Evolutionary conservation across 2,329 filamentous ascomycete genomes (phyloP), one percentile per base, ranked within the genome.

Genomic region (Myriosclerotinia curreyana): DNA sequence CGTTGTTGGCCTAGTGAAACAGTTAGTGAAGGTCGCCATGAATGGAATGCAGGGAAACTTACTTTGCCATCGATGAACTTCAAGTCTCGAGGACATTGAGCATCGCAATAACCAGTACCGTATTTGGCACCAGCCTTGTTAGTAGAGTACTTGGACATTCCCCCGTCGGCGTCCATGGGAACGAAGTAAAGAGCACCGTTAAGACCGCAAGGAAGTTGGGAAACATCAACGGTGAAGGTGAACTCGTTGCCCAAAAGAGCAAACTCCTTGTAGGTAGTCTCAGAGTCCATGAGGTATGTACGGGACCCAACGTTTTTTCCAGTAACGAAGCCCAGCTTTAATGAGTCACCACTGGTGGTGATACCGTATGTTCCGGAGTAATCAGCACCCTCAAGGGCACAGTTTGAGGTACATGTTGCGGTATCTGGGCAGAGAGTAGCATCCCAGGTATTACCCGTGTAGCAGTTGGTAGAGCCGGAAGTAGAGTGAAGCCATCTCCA

Each of bases 181-280:
- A 83, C 79, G 50, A 89, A 80, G 77, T 90, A 90, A 49, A 90
- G 77, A 58, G 88, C 88, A 63, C 87, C 88, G 76, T 91, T 91
- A 66, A 90, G 77, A 67, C 88, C 88, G 72, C 88, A 91, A 65
- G 83, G 82, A 22, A 89, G 78, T 68, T 82, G 82, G 40, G 86
- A 88, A 54, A 88, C 82, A 73, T 91, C 87, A 49, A 90, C 87
- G 64, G 89, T 86, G 67, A 90, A 89, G 25, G 38, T 36, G 25
- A 66, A 53, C 71, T 85, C 86, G 68, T 83, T 75, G 66, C 83
- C 78, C 69, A 85, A 81, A 69, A 83, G 77, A 48, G 75, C 75
- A 56, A 86, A 79, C n/a, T 78, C 81, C 77, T 89, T 78, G 76
- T 91, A 91, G 69, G 76, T 73, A 63, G 78, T 76, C 52, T 74